A percentile compares a stretch with the other conserved stretches of the same genome.
phyloP scores from a whole-genome alignment of 805 yeast species.

The Deakozyma indianensis region DNA sequence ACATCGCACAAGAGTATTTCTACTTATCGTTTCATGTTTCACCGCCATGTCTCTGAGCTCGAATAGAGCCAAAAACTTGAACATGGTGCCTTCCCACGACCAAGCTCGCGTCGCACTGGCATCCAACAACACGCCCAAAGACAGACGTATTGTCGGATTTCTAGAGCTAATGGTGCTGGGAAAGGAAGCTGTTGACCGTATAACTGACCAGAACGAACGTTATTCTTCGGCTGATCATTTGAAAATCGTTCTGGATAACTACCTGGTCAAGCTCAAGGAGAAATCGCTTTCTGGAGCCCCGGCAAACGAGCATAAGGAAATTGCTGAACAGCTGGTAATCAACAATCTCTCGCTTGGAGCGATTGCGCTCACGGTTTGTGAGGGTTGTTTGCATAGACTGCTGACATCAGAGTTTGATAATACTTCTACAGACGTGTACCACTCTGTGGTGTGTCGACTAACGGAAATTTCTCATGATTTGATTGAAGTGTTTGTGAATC shows the following conservation, averaged over 20 bases:
- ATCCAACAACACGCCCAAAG: not conserved
- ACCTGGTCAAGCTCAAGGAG: not conserved
- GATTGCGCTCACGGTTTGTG: not conserved
- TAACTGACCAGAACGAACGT: not conserved
- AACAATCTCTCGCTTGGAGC: not conserved
- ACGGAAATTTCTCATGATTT: not conserved
- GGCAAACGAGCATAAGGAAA: not conserved
- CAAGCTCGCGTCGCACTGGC: not conserved
- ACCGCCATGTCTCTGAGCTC: not conserved
- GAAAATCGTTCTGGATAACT: not conserved
- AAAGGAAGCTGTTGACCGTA: not conserved
- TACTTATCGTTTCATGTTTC: not conserved
- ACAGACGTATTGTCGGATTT: not conserved
- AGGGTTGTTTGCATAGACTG: not conserved
- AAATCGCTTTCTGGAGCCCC: not conserved
- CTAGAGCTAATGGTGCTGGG: not conserved
- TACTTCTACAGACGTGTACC: not conserved
- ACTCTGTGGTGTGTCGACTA: not conserved
- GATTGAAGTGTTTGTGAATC: not conserved
- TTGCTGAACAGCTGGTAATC: not conserved
- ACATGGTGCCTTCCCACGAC: not conserved
- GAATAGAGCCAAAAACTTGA: not conserved
- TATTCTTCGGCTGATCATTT: not conserved
- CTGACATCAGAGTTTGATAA: not conserved
- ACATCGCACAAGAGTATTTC: not conserved